Conservation (phyloP, 2,329 filamentous ascomycete species). For the Fusarium humuli region DNA sequence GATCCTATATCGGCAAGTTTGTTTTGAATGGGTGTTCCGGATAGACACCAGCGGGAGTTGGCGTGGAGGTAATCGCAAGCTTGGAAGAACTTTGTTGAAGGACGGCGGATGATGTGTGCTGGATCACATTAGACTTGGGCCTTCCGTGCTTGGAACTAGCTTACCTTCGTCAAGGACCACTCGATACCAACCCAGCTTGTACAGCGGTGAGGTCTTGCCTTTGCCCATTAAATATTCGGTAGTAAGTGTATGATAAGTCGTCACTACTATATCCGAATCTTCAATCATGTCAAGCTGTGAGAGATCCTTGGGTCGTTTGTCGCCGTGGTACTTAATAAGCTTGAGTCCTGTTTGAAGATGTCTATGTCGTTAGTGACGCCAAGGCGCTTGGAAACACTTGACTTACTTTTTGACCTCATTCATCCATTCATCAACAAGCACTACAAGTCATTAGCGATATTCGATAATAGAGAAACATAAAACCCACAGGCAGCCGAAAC, state of each 20-base stretch:
- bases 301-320: neutral
- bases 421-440: constrained; percentile 18
- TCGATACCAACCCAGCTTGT: constrained; percentile 52
- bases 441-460: neutral
- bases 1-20: constrained; percentile 59
- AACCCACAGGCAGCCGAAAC: constrained; percentile 9
- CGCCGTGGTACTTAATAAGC: constrained; percentile 9
- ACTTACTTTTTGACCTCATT: constrained; percentile 10
- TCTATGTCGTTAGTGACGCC: neutral
- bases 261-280: constrained; percentile 9
- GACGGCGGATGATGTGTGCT: constrained; percentile 62
- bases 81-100: constrained; percentile 57
- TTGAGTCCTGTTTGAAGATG: neutral
- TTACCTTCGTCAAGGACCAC: constrained; percentile 60
- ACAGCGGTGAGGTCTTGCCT: neutral
- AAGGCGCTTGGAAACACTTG: accelerated
- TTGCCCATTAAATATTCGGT: neutral
- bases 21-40: constrained; percentile 67
- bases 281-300: neutral
- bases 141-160: accelerated
- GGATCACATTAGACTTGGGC: neutral
- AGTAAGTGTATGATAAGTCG: constrained; percentile 14
- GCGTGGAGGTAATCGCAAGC: constrained; percentile 57
- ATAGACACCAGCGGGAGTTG: constrained; percentile 63
- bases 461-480: too few species aligned